Conservation (phyloP, 2,329 filamentous ascomycete genomes). For the Cylindrodendrum hubeiense region DNA sequence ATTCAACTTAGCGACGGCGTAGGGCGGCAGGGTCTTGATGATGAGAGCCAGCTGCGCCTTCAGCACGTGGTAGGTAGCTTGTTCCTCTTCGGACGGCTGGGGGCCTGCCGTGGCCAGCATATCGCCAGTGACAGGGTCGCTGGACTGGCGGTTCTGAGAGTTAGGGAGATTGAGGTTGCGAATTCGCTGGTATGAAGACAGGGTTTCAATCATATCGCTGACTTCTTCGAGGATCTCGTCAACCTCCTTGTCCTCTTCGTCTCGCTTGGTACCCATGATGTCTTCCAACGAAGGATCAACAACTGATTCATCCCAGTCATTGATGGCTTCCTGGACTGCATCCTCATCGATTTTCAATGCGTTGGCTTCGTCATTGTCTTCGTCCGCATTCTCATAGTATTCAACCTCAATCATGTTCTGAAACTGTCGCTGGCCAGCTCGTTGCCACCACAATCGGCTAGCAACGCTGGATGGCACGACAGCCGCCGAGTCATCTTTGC, state of each 20-base stretch:
- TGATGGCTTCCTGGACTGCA: constrained; percentile 65
- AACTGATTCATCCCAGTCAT: constrained; percentile 68
- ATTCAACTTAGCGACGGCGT: constrained; percentile 86
- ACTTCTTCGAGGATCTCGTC: constrained; percentile 81
- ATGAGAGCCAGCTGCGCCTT: constrained; percentile 81
- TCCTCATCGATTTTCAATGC: constrained; percentile 63
- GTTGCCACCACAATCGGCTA: constrained; percentile 82
- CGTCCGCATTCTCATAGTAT: constrained; percentile 55
- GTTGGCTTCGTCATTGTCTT: constrained; percentile 50
- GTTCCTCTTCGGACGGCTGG: constrained; percentile 74
- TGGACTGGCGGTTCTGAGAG: constrained; percentile 70
- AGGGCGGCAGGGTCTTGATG: constrained; percentile 82
- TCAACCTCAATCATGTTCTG: constrained; percentile 72
- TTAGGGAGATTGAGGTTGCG: constrained; percentile 78
- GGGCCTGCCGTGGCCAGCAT: constrained; percentile 76
- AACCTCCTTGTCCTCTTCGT: constrained; percentile 74
- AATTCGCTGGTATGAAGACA: constrained; percentile 84
- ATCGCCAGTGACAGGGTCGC: constrained; percentile 74
- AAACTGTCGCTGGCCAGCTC: constrained; percentile 74
- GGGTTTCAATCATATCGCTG: constrained; percentile 80
- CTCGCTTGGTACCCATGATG: constrained; percentile 63
- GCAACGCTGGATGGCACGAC: constrained; percentile 76
- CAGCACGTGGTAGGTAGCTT: constrained; percentile 76
- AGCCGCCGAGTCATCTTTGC: constrained; percentile 78
- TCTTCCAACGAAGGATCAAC: constrained; percentile 70